Percentiles rank a stretch among this genome's conserved stretches.
phyloP scores from a whole-genome alignment of 2,329 filamentous ascomycete genomes.

The Purpureocillium takamizusanense region DNA sequence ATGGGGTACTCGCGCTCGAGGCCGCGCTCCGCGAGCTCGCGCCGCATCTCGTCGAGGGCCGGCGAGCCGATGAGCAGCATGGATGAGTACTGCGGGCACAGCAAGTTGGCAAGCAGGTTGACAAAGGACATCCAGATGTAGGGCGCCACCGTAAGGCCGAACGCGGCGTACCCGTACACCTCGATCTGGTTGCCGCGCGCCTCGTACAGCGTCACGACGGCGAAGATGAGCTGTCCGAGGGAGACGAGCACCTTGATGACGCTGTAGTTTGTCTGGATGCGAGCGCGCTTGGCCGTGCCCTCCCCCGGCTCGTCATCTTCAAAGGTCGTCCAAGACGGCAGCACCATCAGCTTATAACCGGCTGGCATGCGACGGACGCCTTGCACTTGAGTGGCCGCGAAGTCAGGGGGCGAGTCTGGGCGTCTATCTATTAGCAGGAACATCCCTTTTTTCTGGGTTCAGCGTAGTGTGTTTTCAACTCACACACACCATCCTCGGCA shows the following conservation, averaged over 20 bases:
- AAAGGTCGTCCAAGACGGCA: constrained; percentile 2
- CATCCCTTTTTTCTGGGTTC: too few species aligned
- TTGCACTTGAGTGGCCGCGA: not conserved
- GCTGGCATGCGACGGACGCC: constrained; percentile 1
- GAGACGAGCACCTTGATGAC: constrained; percentile 2
- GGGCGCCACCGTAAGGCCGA: constrained; percentile 4
- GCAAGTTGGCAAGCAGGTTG: constrained; percentile 3
- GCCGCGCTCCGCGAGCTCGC: not conserved
- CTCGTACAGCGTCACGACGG: constrained; percentile 4
- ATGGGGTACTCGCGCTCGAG: not conserved
- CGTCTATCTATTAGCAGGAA: not conserved
- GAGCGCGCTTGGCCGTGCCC: not conserved
- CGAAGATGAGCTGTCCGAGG: constrained; percentile 4
- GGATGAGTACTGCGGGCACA: constrained; percentile 4
- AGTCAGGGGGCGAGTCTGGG: not conserved
- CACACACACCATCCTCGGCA: not conserved
- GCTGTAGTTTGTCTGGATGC: constrained; percentile 2
- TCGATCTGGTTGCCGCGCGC: constrained; percentile 5
- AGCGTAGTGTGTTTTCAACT: not conserved
- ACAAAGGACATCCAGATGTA: constrained; percentile 6
- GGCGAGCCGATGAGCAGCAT: constrained; percentile 5
- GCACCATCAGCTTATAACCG: constrained; percentile 2
- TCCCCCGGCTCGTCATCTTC: not conserved
- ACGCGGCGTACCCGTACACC: constrained; percentile 3
- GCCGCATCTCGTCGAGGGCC: not conserved